Conservation (phyloP, 768 basidiomycete genomes). For the Termitomyces bulborhizus region DNA sequence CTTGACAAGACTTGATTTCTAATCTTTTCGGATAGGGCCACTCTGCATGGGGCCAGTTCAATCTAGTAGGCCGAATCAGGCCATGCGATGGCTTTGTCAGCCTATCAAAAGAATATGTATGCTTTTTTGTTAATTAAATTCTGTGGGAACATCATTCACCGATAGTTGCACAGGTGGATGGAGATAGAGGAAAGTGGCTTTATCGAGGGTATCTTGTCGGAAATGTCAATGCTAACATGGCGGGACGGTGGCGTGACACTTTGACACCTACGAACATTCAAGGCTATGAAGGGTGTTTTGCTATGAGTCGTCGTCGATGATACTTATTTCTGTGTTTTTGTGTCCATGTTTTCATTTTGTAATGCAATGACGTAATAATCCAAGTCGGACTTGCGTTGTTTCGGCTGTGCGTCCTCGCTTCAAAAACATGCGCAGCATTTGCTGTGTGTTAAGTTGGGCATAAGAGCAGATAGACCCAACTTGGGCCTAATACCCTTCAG, state of each 20-base stretch:
- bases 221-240: constrained; percentile 58
- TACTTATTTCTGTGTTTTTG: not conserved
- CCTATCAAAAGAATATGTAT: constrained; percentile 80
- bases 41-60: constrained; percentile 89
- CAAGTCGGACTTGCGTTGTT: too few species aligned
- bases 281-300: constrained; percentile 87
- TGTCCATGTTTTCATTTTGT: not conserved
- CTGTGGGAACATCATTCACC: not conserved
- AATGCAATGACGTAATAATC: constrained; percentile 6
- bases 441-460: not conserved
- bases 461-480: not conserved
- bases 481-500: too few species aligned
- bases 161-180: constrained; percentile 42
- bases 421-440: not conserved
- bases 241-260: constrained; percentile 87
- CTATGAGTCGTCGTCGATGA: constrained; percentile 61
- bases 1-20: not conserved
- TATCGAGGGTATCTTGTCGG: constrained; percentile 83
- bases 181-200: constrained; percentile 76
- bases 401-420: not conserved
- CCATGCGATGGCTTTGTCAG: constrained; percentile 77
- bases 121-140: constrained; percentile 12
- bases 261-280: constrained; percentile 51
- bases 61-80: constrained; percentile 71
- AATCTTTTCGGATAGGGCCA: constrained; percentile 53